phyloP scores from a whole-genome alignment of 2,329 filamentous ascomycete genomes.

The Neonectria punicea region DNA sequence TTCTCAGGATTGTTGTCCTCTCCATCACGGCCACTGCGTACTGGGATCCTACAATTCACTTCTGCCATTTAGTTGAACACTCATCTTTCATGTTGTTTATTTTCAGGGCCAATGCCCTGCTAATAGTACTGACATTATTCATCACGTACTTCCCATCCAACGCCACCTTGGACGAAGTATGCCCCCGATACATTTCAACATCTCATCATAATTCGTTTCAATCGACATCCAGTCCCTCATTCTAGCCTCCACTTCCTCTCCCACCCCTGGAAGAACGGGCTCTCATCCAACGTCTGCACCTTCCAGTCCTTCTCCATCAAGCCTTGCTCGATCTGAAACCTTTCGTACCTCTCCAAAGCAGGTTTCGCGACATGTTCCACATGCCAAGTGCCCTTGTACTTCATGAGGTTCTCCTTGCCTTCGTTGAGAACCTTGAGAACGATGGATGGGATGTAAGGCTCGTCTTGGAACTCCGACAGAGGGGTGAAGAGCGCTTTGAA shows the following conservation, averaged over 20 bases:
- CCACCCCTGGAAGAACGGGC: conserved; percentile 82
- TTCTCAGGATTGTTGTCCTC: too few species aligned
- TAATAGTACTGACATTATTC: not conserved
- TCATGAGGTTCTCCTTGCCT: conserved; percentile 73
- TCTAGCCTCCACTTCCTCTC: conserved; percentile 44
- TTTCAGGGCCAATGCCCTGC: too few species aligned
- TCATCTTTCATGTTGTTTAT: too few species aligned
- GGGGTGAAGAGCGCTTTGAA: conserved; percentile 90
- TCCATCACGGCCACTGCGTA: too few species aligned
- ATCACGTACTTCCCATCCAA: not conserved
- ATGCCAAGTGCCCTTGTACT: conserved; percentile 86
- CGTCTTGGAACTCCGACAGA: conserved; percentile 73
- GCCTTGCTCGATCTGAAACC: conserved; percentile 73
- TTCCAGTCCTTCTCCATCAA: conserved; percentile 72
- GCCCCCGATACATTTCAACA: not conserved
- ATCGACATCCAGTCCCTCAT: not conserved
- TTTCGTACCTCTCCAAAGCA: conserved; percentile 69
- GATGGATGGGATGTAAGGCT: conserved; percentile 77
- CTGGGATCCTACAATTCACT: too few species aligned
- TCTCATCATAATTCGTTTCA: not conserved
- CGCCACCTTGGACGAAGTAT: not conserved
- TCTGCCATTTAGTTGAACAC: too few species aligned
- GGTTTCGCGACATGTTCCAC: conserved; percentile 78
- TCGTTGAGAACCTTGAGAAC: conserved; percentile 72
- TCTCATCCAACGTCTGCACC: conserved; percentile 75